phyloP scores from a whole-genome alignment of 2,329 filamentous ascomycete genomes.

The Parascedosporium putredinis region DNA sequence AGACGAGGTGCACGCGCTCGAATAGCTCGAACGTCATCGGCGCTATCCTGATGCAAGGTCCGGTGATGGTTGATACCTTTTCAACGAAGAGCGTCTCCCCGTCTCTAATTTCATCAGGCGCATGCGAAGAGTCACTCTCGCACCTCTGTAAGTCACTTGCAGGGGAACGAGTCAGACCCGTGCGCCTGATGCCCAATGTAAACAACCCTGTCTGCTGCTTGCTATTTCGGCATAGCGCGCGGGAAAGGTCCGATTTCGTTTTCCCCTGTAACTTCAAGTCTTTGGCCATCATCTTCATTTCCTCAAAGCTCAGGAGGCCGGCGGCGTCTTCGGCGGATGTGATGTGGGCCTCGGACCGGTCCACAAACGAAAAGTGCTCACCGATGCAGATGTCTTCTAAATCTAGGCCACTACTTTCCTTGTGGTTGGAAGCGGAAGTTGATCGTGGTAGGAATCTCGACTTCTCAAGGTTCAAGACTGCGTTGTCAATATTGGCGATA shows the following conservation, averaged over 20 bases:
- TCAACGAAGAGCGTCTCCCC: slow-evolving; percentile 58
- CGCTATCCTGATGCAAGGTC: slow-evolving; percentile 75
- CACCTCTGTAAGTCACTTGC: too few species aligned
- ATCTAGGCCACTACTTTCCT: slow-evolving; percentile 20
- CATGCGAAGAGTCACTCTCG: not conserved
- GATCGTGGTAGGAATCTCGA: slow-evolving; percentile 40
- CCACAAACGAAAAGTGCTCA: slow-evolving; percentile 64
- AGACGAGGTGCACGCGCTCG: slow-evolving; percentile 88
- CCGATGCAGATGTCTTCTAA: slow-evolving; percentile 36
- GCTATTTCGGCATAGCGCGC: slow-evolving; percentile 63
- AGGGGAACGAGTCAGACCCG: slow-evolving; percentile 18
- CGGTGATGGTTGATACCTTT: slow-evolving; percentile 68
- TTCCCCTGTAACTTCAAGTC: slow-evolving; percentile 80
- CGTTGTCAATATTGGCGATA: slow-evolving; percentile 60
- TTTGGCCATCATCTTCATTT: slow-evolving; percentile 74
- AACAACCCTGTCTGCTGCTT: slow-evolving; percentile 66
- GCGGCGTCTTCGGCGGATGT: slow-evolving; percentile 74
- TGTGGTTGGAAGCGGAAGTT: slow-evolving; percentile 12
- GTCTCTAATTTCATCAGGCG: slow-evolving; percentile 34
- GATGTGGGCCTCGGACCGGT: slow-evolving; percentile 64
- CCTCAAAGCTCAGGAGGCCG: slow-evolving; percentile 71
- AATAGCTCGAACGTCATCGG: slow-evolving; percentile 67
- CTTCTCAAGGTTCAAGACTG: slow-evolving; percentile 55
- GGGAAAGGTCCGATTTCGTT: slow-evolving; percentile 72
- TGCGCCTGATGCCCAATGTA: slow-evolving; percentile 38